A percentile compares a stretch with the other conserved stretches of the same genome.
Conservation (phyloP, 768 basidiomycete genomes). For the Boletus fagicola region DNA sequence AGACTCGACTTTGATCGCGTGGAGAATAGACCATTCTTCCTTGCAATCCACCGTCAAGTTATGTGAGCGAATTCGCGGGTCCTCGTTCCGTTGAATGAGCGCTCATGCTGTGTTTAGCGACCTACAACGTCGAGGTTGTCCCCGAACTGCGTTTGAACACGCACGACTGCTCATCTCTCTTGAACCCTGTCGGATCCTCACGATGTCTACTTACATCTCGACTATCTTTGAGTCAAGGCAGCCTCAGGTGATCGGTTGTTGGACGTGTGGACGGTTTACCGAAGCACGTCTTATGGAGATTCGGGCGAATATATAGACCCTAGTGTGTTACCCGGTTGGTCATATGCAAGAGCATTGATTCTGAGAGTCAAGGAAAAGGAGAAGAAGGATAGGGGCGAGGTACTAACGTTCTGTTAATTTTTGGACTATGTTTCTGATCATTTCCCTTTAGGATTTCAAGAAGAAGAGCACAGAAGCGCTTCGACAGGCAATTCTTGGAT, state of each 20-base stretch:
- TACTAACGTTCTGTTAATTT: conserved; percentile 7
- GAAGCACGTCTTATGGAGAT: conserved; percentile 7
- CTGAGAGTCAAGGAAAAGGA: conserved; percentile 52
- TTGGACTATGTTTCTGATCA: conserved; percentile 2
- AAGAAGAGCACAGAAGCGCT: conserved; percentile 65
- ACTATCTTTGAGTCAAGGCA: conserved; percentile 80
- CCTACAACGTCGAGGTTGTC: conserved; percentile 84
- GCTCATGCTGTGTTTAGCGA: conserved; percentile 48
- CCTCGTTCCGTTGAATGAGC: background rate
- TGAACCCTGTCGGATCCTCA: conserved; percentile 91
- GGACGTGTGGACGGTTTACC: conserved; percentile 46
- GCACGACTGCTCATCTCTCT: conserved; percentile 81
- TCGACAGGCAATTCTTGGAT: conserved; percentile 67
- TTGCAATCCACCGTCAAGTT: conserved; percentile 81
- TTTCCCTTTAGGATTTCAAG: conserved; percentile 42
- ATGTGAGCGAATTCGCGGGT: conserved; percentile 47
- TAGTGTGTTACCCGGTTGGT: conserved; percentile 72
- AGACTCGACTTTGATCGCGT: conserved; percentile 88
- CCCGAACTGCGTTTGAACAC: conserved; percentile 89
- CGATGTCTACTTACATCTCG: conserved; percentile 77
- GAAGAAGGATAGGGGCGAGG: conserved; percentile 41
- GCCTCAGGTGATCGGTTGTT: conserved; percentile 81
- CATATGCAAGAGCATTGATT: conserved; percentile 69
- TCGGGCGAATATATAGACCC: conserved; percentile 44
- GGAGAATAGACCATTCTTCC: conserved; percentile 91